Percentiles rank a stretch among this genome's conserved stretches.
phyloP scores from a whole-genome alignment of 2,329 filamentous ascomycete species.

The Akanthomyces dipterigenus region DNA sequence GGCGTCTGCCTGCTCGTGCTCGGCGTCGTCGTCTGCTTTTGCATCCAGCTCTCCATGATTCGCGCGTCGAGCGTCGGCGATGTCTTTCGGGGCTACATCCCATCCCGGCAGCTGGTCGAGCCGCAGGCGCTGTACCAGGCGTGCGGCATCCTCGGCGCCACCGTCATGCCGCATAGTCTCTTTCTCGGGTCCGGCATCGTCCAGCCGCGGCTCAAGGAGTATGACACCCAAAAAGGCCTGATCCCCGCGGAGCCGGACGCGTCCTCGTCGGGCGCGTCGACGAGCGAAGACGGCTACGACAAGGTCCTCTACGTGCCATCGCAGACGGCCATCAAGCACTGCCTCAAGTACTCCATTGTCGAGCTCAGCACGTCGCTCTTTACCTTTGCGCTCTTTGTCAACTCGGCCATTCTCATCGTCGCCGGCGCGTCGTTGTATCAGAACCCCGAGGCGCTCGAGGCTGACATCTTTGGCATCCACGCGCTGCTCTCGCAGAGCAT shows the following conservation, averaged over 20 bases:
- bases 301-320: conserved; percentile 64
- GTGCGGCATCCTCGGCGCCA: conserved; percentile 71
- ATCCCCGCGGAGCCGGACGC: conserved; percentile 31
- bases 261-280: conserved; percentile 20
- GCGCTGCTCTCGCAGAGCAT: conserved; percentile 61
- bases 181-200: conserved; percentile 65
- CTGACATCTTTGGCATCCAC: conserved; percentile 81
- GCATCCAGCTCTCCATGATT: conserved; percentile 60
- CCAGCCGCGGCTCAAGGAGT: conserved; percentile 58
- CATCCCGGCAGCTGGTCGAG: conserved; percentile 47
- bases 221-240: conserved; percentile 52
- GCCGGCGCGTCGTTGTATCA: conserved; percentile 70
- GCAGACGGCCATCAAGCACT: conserved; percentile 63
- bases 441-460: conserved; percentile 52
- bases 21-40: conserved; percentile 59
- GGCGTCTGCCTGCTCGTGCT: conserved; percentile 58
- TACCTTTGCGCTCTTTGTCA: conserved; percentile 79
- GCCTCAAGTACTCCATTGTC: conserved; percentile 64
- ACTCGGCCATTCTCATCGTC: conserved; percentile 75
- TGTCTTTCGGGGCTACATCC: conserved; percentile 60
- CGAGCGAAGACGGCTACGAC: conserved; percentile 28
- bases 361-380: conserved; percentile 69
- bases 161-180: conserved; percentile 64
- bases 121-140: conserved; percentile 50
- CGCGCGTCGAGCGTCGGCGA: conserved; percentile 46